phyloP scores from a whole-genome alignment of 1,284 basidiomycete species.

The Ustilago esculenta region DNA sequence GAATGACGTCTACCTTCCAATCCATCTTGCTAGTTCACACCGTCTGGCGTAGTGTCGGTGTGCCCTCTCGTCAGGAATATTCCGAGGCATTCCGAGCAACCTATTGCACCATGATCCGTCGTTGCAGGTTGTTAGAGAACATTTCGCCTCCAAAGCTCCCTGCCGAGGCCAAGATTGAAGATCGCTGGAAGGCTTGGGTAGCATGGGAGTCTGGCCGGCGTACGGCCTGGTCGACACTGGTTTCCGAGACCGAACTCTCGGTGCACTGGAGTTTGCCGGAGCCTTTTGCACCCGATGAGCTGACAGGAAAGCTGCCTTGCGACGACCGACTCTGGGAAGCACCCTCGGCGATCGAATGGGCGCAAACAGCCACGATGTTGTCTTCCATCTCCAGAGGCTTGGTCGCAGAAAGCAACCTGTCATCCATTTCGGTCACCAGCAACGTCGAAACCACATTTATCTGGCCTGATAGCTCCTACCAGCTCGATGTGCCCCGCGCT shows the following conservation, averaged over 20 bases:
- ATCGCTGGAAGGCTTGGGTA: constrained; percentile 25
- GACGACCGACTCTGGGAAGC: constrained; percentile 24
- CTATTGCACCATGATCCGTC: constrained; percentile 23
- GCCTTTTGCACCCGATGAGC: constrained; percentile 15
- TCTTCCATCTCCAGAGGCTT: neutral
- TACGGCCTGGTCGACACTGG: constrained; percentile 17
- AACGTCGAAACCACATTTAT: neutral
- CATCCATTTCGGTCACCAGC: too few relatives aligned
- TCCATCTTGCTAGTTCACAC: constrained; percentile 12
- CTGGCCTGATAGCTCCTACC: constrained; percentile 7
- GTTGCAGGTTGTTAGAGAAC: constrained; percentile 17
- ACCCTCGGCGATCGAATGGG: constrained; percentile 15
- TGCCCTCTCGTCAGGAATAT: constrained; percentile 18
- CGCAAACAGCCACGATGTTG: constrained; percentile 7
- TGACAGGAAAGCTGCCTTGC: constrained; percentile 17
- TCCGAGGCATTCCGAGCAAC: constrained; percentile 22
- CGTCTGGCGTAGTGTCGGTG: constrained; percentile 25
- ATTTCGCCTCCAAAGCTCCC: constrained; percentile 16
- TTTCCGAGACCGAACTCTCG: constrained; percentile 21
- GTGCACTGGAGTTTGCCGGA: constrained; percentile 21
- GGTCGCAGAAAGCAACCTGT: too few relatives aligned
- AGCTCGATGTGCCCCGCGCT: constrained; percentile 1
- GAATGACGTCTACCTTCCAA: constrained; percentile 21
- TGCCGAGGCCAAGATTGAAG: constrained; percentile 3
- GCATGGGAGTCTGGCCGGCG: constrained; percentile 13